Conservation (phyloP, 2,329 filamentous ascomycete species). For the Fusarium begoniae region DNA sequence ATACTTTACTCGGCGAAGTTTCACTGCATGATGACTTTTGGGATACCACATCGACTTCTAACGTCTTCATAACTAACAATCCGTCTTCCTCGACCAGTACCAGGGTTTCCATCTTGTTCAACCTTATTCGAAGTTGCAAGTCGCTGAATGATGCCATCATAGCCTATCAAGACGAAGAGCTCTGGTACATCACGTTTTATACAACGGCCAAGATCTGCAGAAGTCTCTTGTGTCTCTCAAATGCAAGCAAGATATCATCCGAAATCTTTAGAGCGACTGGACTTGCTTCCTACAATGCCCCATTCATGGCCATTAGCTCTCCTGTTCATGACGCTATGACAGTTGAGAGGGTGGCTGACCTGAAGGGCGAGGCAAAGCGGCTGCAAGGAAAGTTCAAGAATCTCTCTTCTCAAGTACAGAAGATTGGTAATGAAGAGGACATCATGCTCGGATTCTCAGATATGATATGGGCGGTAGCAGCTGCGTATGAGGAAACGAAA, state of each 20-base stretch:
- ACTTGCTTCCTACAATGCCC: not conserved
- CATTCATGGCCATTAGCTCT: not conserved
- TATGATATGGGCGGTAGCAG: conserved; percentile 12
- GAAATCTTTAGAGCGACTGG: not conserved
- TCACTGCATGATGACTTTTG: conserved; percentile 15
- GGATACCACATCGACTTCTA: not conserved
- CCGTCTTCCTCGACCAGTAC: not conserved
- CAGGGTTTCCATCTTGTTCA: not conserved
- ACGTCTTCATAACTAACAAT: not conserved
- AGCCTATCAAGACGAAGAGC: not conserved
- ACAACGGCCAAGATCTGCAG: conserved; percentile 12
- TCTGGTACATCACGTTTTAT: conserved; percentile 17
- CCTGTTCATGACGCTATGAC: not conserved
- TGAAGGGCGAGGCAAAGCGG: not conserved
- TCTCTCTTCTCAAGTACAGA: not conserved
- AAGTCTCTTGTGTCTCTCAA: conserved; percentile 7
- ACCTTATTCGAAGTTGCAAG: conserved; percentile 1
- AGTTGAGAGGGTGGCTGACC: not conserved
- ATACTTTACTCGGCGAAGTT: conserved; percentile 8
- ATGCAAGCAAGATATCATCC: not conserved
- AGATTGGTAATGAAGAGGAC: not conserved
- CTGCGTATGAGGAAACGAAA: not conserved
- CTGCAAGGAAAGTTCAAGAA: conserved; percentile 1
- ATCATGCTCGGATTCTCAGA: not conserved
- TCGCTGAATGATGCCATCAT: not conserved